Base-by-base conservation (phyloP, 352 stramenopile genomes). In the Globisporangium uncinulatum region DNA sequence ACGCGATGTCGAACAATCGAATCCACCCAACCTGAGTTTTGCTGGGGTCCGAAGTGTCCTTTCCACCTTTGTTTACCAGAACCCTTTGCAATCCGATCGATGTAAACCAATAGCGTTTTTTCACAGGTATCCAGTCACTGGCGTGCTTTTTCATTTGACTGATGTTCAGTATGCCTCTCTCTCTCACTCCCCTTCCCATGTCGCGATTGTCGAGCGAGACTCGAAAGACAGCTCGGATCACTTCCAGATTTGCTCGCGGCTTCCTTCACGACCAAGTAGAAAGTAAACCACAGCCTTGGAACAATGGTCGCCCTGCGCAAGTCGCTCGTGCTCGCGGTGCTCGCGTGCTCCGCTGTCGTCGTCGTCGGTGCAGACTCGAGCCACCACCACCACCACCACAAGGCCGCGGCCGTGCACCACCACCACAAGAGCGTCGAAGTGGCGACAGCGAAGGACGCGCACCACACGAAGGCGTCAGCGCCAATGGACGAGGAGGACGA, bases 311-410 rank as follows among this genome's bases (percentile, higher is more conserved):
- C 42, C 3, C 39, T 54, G 20, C 56, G 56, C 48, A 61, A 50
- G 43, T 15, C n/a, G 11, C 54, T 65, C 37, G 31, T 59, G 32
- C 34, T 60, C 21, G 50, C 51, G 45, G 52, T 61, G 39, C 45
- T 47, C 34, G 56, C 50, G 31, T 64, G 51, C 46, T 43, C 43
- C 10, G 42, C 57, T 6, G 42, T 56, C 24, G 31, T 29, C 5
- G 51, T 69, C 29, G 41, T 39, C 15, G 58, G 31, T 29, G 24
- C 24, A 4, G 24, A 29, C 29, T 19, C 36, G 13, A 44, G 42
- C 37, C 32, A 54, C 44, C 57, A 56, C 45, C 36, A 45, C 36
- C 34, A 20, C 24, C 62, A 69, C 59, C 53, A 71, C 54, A 49
- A 59, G 13, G 50, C 15, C 52, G 43, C 36, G 39, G 46, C 17